Percentiles rank a stretch among this genome's conserved stretches.
These are phyloP conservation scores for Massospora cicadina DNA, from an alignment of 371 early-diverging fungal genomes.

Conservation along the genomic window DNA sequence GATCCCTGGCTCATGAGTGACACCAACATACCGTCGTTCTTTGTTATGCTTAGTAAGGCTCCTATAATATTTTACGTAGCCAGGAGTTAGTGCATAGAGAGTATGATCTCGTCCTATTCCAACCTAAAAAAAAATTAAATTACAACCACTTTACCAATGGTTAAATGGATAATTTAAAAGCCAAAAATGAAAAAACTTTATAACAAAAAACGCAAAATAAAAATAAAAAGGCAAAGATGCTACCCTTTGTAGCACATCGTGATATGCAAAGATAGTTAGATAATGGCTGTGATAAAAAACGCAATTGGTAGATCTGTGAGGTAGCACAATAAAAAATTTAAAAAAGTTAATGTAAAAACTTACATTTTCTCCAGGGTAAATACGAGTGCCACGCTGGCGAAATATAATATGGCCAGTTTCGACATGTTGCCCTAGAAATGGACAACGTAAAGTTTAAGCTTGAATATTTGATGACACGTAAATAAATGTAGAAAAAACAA, in stretches of 20 bases:
- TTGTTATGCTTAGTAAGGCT: constrained; percentile 38
- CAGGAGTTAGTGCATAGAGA: constrained; percentile 57
- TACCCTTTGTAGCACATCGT: not conserved
- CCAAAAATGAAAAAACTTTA: no score
- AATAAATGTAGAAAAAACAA: not conserved
- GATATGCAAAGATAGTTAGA: constrained; percentile 7
- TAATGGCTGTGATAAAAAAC: not conserved
- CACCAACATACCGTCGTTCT: constrained; percentile 59
- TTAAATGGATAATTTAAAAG: no score
- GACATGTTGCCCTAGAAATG: constrained; percentile 39
- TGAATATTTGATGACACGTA: not conserved
- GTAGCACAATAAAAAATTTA: not conserved
- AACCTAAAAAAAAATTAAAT: constrained; percentile 25
- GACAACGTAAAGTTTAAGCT: not conserved
- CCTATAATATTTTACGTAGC: constrained; percentile 70
- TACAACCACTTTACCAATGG: not conserved
- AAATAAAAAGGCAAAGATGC: no score
- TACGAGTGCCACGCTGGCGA: constrained; percentile 80
- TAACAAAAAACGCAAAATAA: no score
- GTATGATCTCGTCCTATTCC: constrained; percentile 88
- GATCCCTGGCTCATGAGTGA: constrained; percentile 42
- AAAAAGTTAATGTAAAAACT: constrained; percentile 11
- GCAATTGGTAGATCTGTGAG: not conserved
- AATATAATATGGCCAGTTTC: constrained; percentile 81
- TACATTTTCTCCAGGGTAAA: constrained; percentile 79